A percentile compares a stretch with the other conserved stretches of the same genome.
Conservation (phyloP, 2,329 filamentous ascomycete species). For the Pleomassaria siparia region DNA sequence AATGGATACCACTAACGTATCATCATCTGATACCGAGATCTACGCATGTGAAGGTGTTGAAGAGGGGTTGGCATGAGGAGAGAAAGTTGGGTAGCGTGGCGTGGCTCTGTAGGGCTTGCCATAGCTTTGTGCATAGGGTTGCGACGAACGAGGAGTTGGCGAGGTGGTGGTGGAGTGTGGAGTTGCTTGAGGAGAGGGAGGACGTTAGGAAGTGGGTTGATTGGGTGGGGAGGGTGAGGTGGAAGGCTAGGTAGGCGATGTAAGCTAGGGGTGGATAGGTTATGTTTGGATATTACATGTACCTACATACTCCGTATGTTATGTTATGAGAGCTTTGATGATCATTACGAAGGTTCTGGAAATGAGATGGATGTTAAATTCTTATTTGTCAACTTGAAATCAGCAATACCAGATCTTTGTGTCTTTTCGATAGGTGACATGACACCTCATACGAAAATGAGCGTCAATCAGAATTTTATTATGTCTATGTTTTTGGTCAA, state of each 20-base stretch:
- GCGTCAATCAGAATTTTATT: too few relatives aligned
- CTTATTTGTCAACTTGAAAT: too few relatives aligned
- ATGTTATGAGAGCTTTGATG: too few relatives aligned
- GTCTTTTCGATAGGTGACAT: too few relatives aligned
- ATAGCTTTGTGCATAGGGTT: constrained; percentile 77
- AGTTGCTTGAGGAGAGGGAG: constrained; percentile 67
- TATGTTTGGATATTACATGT: too few relatives aligned
- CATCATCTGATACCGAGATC: constrained; percentile 83
- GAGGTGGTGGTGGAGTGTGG: constrained; percentile 70
- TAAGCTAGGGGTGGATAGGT: too few relatives aligned
- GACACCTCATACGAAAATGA: too few relatives aligned
- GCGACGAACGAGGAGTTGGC: constrained; percentile 78
- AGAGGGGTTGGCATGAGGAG: constrained; percentile 75
- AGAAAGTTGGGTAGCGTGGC: constrained; percentile 78
- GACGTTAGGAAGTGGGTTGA: constrained; percentile 70
- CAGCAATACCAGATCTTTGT: too few relatives aligned
- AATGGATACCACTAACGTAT: constrained; percentile 76
- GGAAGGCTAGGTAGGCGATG: constrained; percentile 61
- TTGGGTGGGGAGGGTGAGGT: constrained; percentile 74
- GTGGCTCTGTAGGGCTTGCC: constrained; percentile 83
- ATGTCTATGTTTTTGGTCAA: too few relatives aligned
- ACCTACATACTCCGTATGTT: too few relatives aligned
- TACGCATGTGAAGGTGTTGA: constrained; percentile 74
- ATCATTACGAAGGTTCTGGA: too few relatives aligned
- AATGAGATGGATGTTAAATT: too few relatives aligned